Evolutionary conservation across 2,329 filamentous ascomycete genomes (phyloP).

Genomic region (Fusarium paranaense): DNA sequence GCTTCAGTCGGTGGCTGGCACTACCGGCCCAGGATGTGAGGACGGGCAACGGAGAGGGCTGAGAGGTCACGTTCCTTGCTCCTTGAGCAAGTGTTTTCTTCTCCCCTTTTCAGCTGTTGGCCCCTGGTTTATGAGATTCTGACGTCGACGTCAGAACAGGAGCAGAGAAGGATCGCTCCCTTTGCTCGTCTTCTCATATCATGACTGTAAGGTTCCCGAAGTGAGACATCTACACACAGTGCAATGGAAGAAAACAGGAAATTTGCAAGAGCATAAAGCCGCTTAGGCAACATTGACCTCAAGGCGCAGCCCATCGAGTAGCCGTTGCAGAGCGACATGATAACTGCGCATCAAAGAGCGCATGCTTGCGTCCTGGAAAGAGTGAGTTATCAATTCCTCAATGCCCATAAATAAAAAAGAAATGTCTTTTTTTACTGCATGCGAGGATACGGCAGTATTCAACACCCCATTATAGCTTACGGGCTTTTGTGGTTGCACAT

Average conservation of each 20-base stretch:
- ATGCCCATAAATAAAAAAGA: background rate
- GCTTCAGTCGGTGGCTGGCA: background rate
- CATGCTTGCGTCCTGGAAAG: background rate
- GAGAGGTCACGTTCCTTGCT: background rate
- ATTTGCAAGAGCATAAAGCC: background rate
- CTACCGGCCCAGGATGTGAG: background rate
- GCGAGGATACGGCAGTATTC: background rate
- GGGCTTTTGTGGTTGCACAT: background rate
- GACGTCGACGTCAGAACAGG: background rate
- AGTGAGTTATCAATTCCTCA: background rate
- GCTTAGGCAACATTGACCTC: constrained; percentile 1
- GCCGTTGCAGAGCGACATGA: background rate
- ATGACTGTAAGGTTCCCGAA: background rate
- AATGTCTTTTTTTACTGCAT: background rate
- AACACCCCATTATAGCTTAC: background rate
- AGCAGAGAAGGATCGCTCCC: background rate
- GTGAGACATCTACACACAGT: background rate
- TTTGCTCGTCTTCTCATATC: background rate
- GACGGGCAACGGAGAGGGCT: background rate
- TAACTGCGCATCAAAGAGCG: background rate
- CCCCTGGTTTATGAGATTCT: background rate
- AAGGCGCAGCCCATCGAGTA: background rate
- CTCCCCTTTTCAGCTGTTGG: background rate
- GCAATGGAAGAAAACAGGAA: background rate
- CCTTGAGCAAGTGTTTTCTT: background rate